Evolutionary conservation across 257 asterid genomes (phyloP).

Genomic region (Rehmannia glutinosa): DNA sequence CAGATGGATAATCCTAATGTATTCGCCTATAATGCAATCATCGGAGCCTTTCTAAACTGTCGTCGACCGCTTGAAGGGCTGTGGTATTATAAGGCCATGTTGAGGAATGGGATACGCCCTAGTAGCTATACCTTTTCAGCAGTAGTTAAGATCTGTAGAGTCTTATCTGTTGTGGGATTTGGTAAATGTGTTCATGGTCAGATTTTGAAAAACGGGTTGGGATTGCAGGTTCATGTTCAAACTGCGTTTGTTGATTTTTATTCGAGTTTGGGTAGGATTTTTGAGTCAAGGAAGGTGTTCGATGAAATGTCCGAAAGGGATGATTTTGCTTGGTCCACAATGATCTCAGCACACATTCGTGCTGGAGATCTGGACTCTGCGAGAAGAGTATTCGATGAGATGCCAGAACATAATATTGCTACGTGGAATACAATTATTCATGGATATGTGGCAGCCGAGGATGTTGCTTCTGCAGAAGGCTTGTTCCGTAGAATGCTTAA

Average conservation of each 20-base stretch:
- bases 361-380: slow-evolving; percentile 53
- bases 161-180: slow-evolving; percentile 21
- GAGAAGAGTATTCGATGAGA: slow-evolving; percentile 48
- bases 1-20: slow-evolving; percentile 42
- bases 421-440: slow-evolving; percentile 67
- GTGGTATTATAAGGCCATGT: slow-evolving; percentile 39
- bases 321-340: slow-evolving; percentile 57
- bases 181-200: slow-evolving; percentile 60
- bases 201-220: slow-evolving; percentile 50
- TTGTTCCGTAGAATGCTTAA: slow-evolving; percentile 44
- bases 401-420: slow-evolving; percentile 54
- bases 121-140: slow-evolving; percentile 59
- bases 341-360: slow-evolving; percentile 49
- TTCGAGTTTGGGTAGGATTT: slow-evolving; percentile 44
- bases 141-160: slow-evolving; percentile 47
- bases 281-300: slow-evolving; percentile 44
- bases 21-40: slow-evolving; percentile 51
- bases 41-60: slow-evolving; percentile 47
- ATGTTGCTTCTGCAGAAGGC: slow-evolving; percentile 56
- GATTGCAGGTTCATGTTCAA: slow-evolving; percentile 41
- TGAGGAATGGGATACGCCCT: slow-evolving; percentile 44
- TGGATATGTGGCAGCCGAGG: slow-evolving; percentile 60
- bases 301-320: too few species aligned
- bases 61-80: slow-evolving; percentile 39
- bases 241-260: slow-evolving; percentile 62